These are phyloP conservation scores for Metschnikowia anglica DNA, from an alignment of 805 yeast genomes.

Conservation along the genomic window DNA sequence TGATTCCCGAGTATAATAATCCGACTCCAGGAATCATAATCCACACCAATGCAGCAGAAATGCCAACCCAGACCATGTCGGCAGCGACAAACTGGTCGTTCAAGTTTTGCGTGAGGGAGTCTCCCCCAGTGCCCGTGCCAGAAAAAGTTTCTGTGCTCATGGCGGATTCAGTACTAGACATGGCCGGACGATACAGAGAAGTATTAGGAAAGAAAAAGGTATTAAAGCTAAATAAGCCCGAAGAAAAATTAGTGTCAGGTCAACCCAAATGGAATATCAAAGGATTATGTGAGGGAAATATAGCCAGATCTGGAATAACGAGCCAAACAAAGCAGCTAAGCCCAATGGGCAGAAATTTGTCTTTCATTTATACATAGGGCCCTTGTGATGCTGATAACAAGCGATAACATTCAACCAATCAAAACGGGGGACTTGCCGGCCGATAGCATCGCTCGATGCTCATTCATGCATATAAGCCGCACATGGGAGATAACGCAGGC, in stretches of 20 bases:
- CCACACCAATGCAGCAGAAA: constrained; percentile 81
- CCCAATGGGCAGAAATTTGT: not conserved
- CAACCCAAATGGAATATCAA: not conserved
- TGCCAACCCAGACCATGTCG: constrained; percentile 84
- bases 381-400: constrained; percentile 4
- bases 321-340: not conserved
- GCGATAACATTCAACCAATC: constrained; percentile 9
- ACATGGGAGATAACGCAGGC: constrained; percentile 1
- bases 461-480: constrained; percentile 1
- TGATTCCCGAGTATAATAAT: constrained; percentile 84
- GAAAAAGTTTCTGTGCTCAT: constrained; percentile 10
- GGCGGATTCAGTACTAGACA: constrained; percentile 11
- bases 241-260: not conserved
- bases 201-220: not conserved
- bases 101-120: constrained; percentile 69
- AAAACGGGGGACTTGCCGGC: constrained; percentile 3
- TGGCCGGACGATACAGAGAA: constrained; percentile 1
- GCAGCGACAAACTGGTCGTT: constrained; percentile 69
- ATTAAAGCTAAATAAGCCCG: not conserved
- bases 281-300: too few relatives aligned
- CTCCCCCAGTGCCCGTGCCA: constrained; percentile 59
- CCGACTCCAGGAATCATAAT: constrained; percentile 98
- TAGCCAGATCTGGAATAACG: too few relatives aligned
- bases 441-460: not conserved
- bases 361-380: constrained; percentile 1